A percentile compares a stretch with the other conserved stretches of the same genome.
Conservation (phyloP, 83 land plant genomes). For the Thuja plicata region DNA sequence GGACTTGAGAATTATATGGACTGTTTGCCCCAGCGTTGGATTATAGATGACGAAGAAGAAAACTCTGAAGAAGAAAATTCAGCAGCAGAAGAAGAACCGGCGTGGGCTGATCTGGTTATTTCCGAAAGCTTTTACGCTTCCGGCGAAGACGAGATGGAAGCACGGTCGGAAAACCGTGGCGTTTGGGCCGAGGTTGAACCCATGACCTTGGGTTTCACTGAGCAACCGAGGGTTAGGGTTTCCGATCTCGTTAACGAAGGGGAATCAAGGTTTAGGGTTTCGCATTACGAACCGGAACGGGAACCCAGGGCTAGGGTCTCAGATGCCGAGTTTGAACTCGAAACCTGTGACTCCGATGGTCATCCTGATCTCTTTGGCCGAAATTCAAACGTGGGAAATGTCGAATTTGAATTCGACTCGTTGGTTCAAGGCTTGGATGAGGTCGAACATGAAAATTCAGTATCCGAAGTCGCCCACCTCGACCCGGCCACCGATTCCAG, state of each 20-base stretch:
- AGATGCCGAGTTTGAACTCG: neutral
- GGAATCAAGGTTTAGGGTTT: neutral
- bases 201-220: neutral
- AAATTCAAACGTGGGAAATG: neutral
- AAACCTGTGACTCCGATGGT: neutral
- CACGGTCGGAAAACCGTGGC: neutral
- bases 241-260: neutral
- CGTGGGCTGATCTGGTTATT: neutral
- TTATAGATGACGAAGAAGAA: neutral
- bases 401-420: neutral
- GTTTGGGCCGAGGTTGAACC: neutral
- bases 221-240: neutral
- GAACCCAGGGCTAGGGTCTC: neutral
- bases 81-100: neutral
- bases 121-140: neutral
- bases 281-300: neutral
- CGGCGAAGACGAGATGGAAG: neutral
- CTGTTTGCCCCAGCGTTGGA: neutral
- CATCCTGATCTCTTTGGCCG: neutral
- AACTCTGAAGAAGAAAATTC: neutral
- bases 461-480: neutral
- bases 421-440: neutral
- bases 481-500: neutral
- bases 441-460: neutral
- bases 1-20: neutral